phyloP scores from a whole-genome alignment of 73 alveolate genomes.

The Vitrella brassicaformis region DNA sequence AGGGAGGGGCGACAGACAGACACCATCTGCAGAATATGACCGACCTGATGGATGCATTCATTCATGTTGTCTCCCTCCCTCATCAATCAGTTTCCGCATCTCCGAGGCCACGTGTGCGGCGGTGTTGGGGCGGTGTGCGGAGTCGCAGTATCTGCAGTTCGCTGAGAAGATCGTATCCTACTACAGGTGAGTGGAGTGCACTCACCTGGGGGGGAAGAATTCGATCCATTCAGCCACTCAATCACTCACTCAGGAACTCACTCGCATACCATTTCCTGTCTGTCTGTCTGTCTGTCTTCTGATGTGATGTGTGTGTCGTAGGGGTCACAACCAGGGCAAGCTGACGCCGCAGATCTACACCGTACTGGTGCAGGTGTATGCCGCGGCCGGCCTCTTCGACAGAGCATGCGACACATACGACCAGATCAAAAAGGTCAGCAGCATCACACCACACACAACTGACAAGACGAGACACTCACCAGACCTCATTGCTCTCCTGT shows the following conservation, averaged over 20 bases:
- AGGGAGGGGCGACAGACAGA: too few relatives aligned
- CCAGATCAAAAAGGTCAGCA: slow-evolving; percentile 1
- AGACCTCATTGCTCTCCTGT: neutral
- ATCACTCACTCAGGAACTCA: too few relatives aligned
- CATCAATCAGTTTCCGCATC: too few relatives aligned
- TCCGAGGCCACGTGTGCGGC: neutral
- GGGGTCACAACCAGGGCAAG: neutral
- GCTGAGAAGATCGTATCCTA: slow-evolving; percentile 1
- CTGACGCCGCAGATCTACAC: slow-evolving; percentile 4
- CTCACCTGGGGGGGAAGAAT: too few relatives aligned
- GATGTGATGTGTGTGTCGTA: too few relatives aligned
- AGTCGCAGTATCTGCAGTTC: neutral
- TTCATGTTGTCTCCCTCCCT: too few relatives aligned
- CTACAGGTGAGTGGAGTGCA: neutral
- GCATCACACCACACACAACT: neutral
- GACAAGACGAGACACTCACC: neutral
- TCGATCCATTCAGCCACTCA: too few relatives aligned
- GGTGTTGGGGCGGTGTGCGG: slow-evolving; percentile 10
- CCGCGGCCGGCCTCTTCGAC: neutral
- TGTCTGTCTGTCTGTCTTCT: too few relatives aligned
- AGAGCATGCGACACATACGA: slow-evolving; percentile 4
- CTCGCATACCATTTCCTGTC: too few relatives aligned
- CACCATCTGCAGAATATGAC: too few relatives aligned
- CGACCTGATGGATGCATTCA: too few relatives aligned
- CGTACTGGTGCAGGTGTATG: slow-evolving; percentile 6